Evolutionary conservation across 805 yeast genomes (phyloP).

Genomic region (Candida arabinofermentans): DNA sequence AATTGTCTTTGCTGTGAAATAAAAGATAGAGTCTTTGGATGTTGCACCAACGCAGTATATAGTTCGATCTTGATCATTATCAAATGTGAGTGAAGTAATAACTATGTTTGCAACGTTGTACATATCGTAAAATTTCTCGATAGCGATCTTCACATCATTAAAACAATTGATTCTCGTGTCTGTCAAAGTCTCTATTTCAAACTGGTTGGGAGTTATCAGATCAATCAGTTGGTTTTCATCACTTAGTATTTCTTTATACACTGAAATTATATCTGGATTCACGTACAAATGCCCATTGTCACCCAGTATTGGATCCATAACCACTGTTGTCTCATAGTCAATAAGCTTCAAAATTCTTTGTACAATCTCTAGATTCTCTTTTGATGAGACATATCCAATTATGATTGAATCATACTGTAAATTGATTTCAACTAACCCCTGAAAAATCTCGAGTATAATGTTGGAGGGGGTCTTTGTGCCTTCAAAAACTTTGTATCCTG

Average conservation of each 20-base stretch:
- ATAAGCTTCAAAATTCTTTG: slow-evolving; percentile 27
- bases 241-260: slow-evolving; percentile 45
- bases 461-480: slow-evolving; percentile 51
- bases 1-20: slow-evolving; percentile 43
- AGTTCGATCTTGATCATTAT: slow-evolving; percentile 12
- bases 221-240: slow-evolving; percentile 36
- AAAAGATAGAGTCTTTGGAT: slow-evolving; percentile 22
- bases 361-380: slow-evolving; percentile 49
- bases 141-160: slow-evolving; percentile 34
- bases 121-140: slow-evolving; percentile 37
- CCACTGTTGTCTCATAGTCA: slow-evolving; percentile 42
- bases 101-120: slow-evolving; percentile 51
- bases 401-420: slow-evolving; percentile 60
- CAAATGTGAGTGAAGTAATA: slow-evolving; percentile 50
- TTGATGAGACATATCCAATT: slow-evolving; percentile 77
- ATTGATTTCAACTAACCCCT: slow-evolving; percentile 51
- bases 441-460: slow-evolving; percentile 44
- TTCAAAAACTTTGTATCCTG: slow-evolving; percentile 71
- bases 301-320: slow-evolving; percentile 90
- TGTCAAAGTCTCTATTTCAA: slow-evolving; percentile 62
- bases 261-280: slow-evolving; percentile 46
- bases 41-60: slow-evolving; percentile 42
- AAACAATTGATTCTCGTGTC: slow-evolving; percentile 39
- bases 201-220: slow-evolving; percentile 68
- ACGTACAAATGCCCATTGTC: slow-evolving; percentile 86